Evolutionary conservation across 805 yeast genomes (phyloP).

Genomic region (Spathaspora gorwiae): DNA sequence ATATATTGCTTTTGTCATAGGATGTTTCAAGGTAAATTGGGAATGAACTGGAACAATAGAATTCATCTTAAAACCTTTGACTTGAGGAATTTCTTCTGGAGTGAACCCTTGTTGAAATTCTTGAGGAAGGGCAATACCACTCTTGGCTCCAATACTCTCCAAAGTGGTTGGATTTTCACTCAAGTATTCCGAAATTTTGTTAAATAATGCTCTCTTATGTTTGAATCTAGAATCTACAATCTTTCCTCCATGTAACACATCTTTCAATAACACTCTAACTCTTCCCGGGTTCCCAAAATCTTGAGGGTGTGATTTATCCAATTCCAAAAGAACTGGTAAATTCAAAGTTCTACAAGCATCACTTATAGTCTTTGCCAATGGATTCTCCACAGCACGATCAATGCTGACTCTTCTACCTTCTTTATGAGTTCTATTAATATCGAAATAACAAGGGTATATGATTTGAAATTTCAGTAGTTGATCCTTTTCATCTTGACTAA

Average conservation of each 20-base stretch:
- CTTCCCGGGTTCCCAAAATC: slow-evolving; percentile 98
- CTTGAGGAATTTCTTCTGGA: slow-evolving; percentile 63
- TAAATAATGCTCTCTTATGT: slow-evolving; percentile 62
- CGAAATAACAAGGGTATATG: slow-evolving; percentile 91
- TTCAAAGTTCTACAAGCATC: slow-evolving; percentile 58
- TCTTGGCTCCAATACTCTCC: slow-evolving; percentile 42
- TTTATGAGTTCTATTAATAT: slow-evolving; percentile 62
- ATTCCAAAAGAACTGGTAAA: slow-evolving; percentile 53
- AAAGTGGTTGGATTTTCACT: slow-evolving; percentile 66
- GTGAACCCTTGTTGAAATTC: slow-evolving; percentile 46
- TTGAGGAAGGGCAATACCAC: slow-evolving; percentile 61
- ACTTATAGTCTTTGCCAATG: slow-evolving; percentile 75
- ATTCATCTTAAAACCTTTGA: slow-evolving; percentile 84
- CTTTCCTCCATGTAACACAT: slow-evolving; percentile 36
- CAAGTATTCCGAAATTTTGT: slow-evolving; percentile 57
- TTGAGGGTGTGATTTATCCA: slow-evolving; percentile 89
- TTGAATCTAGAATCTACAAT: slow-evolving; percentile 25
- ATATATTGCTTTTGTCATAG: slow-evolving; percentile 69
- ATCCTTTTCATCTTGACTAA: slow-evolving; percentile 54
- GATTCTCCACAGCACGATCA: slow-evolving; percentile 75
- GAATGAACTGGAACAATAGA: slow-evolving; percentile 86
- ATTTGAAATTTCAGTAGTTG: slow-evolving; percentile 68
- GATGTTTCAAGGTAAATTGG: slow-evolving; percentile 74
- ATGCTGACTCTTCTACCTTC: slow-evolving; percentile 80
- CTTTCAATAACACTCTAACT: slow-evolving; percentile 67